Evolutionary conservation across 2,329 filamentous ascomycete species (phyloP), one percentile per base, ranked within the genome.

Genomic region (Trichoderma sp.): DNA sequence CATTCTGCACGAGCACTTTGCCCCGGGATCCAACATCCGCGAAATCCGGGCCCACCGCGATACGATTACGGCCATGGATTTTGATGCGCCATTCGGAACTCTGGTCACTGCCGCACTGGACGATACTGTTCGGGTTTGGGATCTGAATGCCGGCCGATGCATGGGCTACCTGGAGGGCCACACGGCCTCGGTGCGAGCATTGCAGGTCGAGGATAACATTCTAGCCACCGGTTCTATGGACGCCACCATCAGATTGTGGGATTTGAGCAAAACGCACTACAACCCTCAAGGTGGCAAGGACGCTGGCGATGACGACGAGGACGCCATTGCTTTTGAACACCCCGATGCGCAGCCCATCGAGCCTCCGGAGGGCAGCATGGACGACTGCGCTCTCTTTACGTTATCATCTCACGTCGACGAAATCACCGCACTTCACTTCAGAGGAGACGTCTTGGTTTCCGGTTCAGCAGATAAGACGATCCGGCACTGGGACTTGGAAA

Each of bases 381-480:
- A 90, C 71, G 94, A 98, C 78, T 98, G 95, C 80, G 91, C 92
- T 15, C 85, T 98, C n/a, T 95, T 93, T 80, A 93, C 93, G 0
- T 87, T 99, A 30, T 91, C 94, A 80, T 92, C 95, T 0, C 96
- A 99, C 78, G 91, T 99, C 30, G 95, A 94, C 74, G 95, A 98
- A 83, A 92, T 99, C 74, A 98, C 96, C 14, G 95, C 96, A 8
- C 86, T 99, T 28, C 92, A 98, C 82, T 97, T 99, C 83, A 89
- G 91, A 73, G 93, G 93, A 70, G 91, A 97, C 76, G 94, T 93
- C 0, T 87, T 99, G 18, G 94, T 99, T 36, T 99, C 96, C 2
- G 96, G 96, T 14, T 98, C 95, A 8, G 92, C 96, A 0, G 96
- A 99, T 84, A 99, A 99, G 86, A 99, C 96, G 1, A 86, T 99